A percentile compares a stretch with the other conserved stretches of the same genome.
Conservation (phyloP, 306 rosid genomes). For the Lathyrus sativus region DNA sequence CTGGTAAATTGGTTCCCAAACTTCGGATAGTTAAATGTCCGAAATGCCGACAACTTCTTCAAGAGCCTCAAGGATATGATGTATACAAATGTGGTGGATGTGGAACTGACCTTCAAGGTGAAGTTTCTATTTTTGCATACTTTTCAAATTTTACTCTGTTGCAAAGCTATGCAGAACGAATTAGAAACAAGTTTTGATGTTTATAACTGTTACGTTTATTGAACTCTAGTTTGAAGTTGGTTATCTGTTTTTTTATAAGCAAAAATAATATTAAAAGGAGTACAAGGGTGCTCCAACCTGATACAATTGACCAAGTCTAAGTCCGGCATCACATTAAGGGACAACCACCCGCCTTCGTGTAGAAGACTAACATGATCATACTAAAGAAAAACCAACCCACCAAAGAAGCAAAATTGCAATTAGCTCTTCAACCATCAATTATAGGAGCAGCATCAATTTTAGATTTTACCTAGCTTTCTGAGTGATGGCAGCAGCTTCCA, state of each 20-base stretch:
- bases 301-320: too few species aligned
- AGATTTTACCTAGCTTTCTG: constrained; percentile 96
- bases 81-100: constrained; percentile 92
- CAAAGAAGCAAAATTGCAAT: constrained; percentile 96
- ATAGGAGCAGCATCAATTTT: constrained; percentile 97
- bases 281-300: too few species aligned
- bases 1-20: constrained; percentile 46
- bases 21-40: constrained; percentile 83
- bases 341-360: too few species aligned
- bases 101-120: constrained; percentile 72
- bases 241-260: too few species aligned
- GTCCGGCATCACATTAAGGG: too few species aligned
- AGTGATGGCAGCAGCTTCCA: constrained; percentile 98
- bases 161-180: neutral
- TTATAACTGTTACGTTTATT: constrained; percentile 4
- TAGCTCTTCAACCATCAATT: constrained; percentile 92
- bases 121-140: constrained; percentile 21
- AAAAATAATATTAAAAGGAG: too few species aligned
- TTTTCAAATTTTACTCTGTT: constrained; percentile 14
- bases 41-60: constrained; percentile 63
- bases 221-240: neutral
- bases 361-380: too few species aligned
- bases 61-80: constrained; percentile 56
- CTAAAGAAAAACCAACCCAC: too few species aligned
- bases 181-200: neutral